Conservation (phyloP, 345 rosid genomes). For the Rhodomyrtus tomentosa region DNA sequence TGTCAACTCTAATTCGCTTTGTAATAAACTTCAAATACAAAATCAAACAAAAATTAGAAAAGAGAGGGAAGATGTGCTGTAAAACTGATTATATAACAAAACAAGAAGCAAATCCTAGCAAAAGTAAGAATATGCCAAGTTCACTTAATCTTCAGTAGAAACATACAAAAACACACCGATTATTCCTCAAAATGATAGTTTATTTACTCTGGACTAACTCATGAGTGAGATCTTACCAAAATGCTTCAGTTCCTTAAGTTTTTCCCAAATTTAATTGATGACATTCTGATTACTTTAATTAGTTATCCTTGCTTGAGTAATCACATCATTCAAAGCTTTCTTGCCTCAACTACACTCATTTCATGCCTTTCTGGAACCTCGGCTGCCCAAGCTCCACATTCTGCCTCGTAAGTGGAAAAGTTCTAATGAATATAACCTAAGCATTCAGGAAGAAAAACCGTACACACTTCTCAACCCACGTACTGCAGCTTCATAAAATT, state of each 20-base stretch:
- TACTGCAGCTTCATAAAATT: background rate
- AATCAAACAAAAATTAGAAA: background rate
- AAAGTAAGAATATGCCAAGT: background rate
- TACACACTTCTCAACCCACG: background rate
- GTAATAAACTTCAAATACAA: background rate
- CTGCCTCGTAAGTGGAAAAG: background rate
- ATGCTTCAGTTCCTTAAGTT: background rate
- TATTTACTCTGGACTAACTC: background rate
- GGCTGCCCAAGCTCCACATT: background rate
- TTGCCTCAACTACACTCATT: background rate
- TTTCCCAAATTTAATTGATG: background rate
- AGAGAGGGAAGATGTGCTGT: background rate
- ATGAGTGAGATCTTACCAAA: background rate
- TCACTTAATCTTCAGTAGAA: background rate
- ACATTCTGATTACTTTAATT: background rate
- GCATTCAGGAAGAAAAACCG: background rate
- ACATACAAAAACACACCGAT: background rate
- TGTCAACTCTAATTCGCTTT: background rate
- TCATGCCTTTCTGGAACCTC: background rate
- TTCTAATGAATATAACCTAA: background rate
- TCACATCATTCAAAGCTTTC: background rate
- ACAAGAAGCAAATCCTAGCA: background rate
- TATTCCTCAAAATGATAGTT: background rate
- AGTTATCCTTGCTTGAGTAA: background rate
- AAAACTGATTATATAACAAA: background rate